Percentiles rank a stretch among this genome's conserved stretches.
These are phyloP conservation scores for Fusarium sp. DNA, from an alignment of 2,329 filamentous ascomycete species.

Conservation along the genomic window DNA sequence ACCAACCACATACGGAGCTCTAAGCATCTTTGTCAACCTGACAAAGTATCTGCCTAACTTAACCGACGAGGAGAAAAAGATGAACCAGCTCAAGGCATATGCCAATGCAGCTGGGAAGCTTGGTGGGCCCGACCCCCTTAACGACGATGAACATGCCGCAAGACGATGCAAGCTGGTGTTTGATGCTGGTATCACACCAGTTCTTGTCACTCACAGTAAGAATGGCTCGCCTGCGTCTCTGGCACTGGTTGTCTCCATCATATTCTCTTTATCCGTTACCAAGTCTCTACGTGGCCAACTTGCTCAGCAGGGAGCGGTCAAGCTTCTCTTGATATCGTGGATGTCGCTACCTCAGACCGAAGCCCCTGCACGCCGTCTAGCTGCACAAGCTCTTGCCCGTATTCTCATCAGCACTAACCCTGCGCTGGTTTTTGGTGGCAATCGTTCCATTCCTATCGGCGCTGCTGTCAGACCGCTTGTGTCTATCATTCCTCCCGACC, in stretches of 20 bases:
- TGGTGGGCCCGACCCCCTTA: conserved; percentile 73
- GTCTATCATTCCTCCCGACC: conserved; percentile 77
- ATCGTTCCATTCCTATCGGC: conserved; percentile 77
- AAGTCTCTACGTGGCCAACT: conserved; percentile 80
- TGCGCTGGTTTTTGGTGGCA: conserved; percentile 82
- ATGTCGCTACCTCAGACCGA: conserved; percentile 69
- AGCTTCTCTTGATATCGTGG: conserved; percentile 81
- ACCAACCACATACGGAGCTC: conserved; percentile 82
- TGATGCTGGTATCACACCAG: conserved; percentile 79
- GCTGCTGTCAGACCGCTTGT: conserved; percentile 87
- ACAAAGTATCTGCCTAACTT: conserved; percentile 82
- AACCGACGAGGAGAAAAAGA: conserved; percentile 91
- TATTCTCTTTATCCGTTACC: conserved; percentile 82
- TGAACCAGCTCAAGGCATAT: conserved; percentile 93
- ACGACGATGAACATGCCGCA: conserved; percentile 81
- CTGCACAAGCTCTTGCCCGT: conserved; percentile 84
- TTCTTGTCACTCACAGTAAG: conserved; percentile 82
- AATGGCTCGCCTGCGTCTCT: conserved; percentile 78
- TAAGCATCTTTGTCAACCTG: conserved; percentile 88
- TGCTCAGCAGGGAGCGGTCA: conserved; percentile 93
- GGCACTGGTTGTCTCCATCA: conserved; percentile 78
- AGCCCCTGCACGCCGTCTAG: conserved; percentile 63
- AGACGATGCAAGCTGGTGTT: conserved; percentile 83
- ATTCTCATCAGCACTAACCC: conserved; percentile 91
- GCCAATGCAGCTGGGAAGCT: conserved; percentile 83